A percentile compares a stretch with the other conserved stretches of the same genome.
Evolutionary conservation across 768 basidiomycete species (phyloP).

Genomic region (Boletus rubroflammeus): DNA sequence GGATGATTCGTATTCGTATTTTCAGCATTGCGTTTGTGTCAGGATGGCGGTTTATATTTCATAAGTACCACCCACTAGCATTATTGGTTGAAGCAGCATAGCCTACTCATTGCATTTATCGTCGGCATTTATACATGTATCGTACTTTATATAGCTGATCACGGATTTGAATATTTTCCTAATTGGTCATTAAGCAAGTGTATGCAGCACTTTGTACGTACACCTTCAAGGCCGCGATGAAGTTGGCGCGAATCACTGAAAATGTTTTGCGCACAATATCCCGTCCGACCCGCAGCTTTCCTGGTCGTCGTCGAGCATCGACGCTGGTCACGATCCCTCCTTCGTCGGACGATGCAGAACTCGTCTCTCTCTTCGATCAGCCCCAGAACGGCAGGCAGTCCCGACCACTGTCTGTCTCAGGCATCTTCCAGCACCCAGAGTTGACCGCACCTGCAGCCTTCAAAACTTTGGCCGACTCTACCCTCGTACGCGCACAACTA

Average conservation of each 20-base stretch:
- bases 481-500: slow-evolving; percentile 73
- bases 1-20: neutral
- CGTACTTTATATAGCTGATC: no score
- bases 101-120: slow-evolving; percentile 30
- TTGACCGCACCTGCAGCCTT: slow-evolving; percentile 71
- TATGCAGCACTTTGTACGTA: no score
- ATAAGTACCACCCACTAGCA: slow-evolving; percentile 29
- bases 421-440: slow-evolving; percentile 79
- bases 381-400: slow-evolving; percentile 40
- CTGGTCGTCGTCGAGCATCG: slow-evolving; percentile 39
- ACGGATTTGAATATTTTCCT: no score
- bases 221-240: no score
- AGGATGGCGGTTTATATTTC: slow-evolving; percentile 16
- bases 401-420: slow-evolving; percentile 54
- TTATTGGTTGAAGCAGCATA: slow-evolving; percentile 27
- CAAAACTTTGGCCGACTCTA: slow-evolving; percentile 69
- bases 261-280: slow-evolving; percentile 40
- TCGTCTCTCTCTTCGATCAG: slow-evolving; percentile 70
- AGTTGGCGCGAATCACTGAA: slow-evolving; percentile 36
- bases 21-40: slow-evolving; percentile 10
- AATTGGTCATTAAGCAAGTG: no score
- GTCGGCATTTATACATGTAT: slow-evolving; percentile 16
- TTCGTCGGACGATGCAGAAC: slow-evolving; percentile 59
- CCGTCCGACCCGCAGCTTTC: slow-evolving; percentile 37
- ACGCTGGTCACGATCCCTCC: slow-evolving; percentile 52